Base-by-base conservation (phyloP, 495 filamentous ascomycete genomes). In the Talaromyces adpressus region DNA sequence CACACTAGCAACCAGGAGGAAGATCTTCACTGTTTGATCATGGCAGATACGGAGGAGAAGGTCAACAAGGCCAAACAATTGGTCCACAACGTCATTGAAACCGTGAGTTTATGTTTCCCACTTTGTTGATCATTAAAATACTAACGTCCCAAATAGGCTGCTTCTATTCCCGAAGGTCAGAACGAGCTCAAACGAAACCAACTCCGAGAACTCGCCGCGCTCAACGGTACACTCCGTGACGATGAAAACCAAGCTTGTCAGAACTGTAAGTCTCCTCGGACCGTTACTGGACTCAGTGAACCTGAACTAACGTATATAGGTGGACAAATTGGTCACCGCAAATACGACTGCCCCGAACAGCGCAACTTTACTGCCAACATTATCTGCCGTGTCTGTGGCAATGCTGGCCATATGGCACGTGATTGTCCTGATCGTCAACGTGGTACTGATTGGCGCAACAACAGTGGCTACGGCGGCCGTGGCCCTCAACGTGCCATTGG, bases 1-100 rank as follows among this genome's bases (percentile, higher is more conserved):
- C 93, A 97, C 82, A 91, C 92, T 79, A 97, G 93, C 82, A 98
- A 98, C 82, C 94, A 97, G 85, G 94, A 98, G 81, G 94, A 98
- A 79, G 94, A 98, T 79, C 82, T 98, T 49, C 94, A 98, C 77
- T 98, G 94, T 73, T 80, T 98, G 74, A 96, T 98, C 79, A 98
- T 98, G 91, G 95, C 94, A 65, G 94, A 98, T 70, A 97, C 92
- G 45, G 94, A 98, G 76, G 91, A 96, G 64, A 98, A 98, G 80
- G 91, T 98, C 67, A 94, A 95, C 81, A 95, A 96, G 73, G 94
- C 94, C 34, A 98, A 97, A 81, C 90, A 94, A 77, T 78, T 97
- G 45, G 96, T 98, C 63, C 92, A 98, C 77, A 96, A 96, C 53
- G 87, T 98, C 67, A 97, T 98, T 72, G 94, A 98, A 76, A 98